These are phyloP conservation scores for Fusarium sp. DNA, from an alignment of 2,329 filamentous ascomycete species.

Conservation along the genomic window DNA sequence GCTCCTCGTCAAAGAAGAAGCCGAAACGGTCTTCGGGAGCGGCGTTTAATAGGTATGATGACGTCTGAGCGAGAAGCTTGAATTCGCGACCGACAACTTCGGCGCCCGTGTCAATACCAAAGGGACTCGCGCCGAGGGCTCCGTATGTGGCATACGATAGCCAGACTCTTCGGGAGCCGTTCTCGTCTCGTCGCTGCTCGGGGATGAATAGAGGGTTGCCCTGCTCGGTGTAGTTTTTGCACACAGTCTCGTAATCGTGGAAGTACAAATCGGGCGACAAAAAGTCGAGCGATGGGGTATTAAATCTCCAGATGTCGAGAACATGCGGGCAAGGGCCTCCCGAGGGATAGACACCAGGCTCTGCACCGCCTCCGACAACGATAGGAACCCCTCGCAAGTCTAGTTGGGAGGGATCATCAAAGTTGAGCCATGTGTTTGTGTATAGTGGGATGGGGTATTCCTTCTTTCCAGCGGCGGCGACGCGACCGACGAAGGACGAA, in stretches of 20 bases:
- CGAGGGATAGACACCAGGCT: constrained; percentile 52
- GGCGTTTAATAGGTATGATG: constrained; percentile 44
- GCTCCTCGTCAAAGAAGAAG: constrained; percentile 53
- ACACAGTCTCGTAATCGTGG: constrained; percentile 59
- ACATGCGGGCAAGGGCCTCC: constrained; percentile 50
- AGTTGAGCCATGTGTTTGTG: constrained; percentile 53
- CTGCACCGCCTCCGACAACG: constrained; percentile 51
- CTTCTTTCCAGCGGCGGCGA: constrained; percentile 50
- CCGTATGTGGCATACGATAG: constrained; percentile 54
- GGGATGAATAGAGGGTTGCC: constrained; percentile 63
- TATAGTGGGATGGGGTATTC: constrained; percentile 50
- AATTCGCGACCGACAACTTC: constrained; percentile 47
- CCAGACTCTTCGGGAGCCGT: constrained; percentile 57
- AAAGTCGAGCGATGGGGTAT: constrained; percentile 57
- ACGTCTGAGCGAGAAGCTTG: constrained; percentile 47
- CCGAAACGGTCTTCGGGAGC: constrained; percentile 50
- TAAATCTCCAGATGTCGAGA: constrained; percentile 55
- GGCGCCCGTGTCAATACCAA: constrained; percentile 54
- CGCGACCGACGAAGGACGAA: constrained; percentile 48
- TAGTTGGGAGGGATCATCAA: constrained; percentile 46
- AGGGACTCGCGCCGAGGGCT: constrained; percentile 53
- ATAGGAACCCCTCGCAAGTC: constrained; percentile 49
- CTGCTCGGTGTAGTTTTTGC: constrained; percentile 56
- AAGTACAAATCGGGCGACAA: constrained; percentile 62
- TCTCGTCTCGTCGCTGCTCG: constrained; percentile 62